These are phyloP conservation scores for Colletotrichum sidae DNA, from an alignment of 2,329 filamentous ascomycete genomes.

Conservation along the genomic window DNA sequence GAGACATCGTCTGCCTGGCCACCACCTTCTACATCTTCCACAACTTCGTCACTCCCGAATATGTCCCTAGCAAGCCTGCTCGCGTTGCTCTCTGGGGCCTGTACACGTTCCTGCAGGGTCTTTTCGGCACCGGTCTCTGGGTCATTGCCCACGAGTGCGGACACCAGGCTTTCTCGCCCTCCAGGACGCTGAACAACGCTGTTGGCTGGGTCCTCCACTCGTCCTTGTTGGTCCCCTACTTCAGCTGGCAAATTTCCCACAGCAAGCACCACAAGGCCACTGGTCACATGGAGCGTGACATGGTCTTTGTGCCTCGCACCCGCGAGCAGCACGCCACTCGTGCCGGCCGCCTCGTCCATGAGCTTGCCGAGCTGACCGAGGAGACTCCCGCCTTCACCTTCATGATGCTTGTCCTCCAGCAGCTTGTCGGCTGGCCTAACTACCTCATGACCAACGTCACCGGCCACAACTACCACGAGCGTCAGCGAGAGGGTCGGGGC, in stretches of 20 bases:
- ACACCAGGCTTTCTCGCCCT: slow-evolving; percentile 96
- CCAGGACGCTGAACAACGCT: slow-evolving; percentile 88
- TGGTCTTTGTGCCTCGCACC: slow-evolving; percentile 98
- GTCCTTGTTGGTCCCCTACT: slow-evolving; percentile 91
- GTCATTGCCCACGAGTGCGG: slow-evolving; percentile 98
- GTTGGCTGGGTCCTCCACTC: slow-evolving; percentile 95
- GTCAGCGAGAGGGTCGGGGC: slow-evolving; percentile 92
- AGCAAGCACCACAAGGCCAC: slow-evolving; percentile 99
- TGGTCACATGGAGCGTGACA: slow-evolving; percentile 95
- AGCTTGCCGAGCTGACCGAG: slow-evolving; percentile 90
- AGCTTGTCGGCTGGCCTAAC: slow-evolving; percentile 92
- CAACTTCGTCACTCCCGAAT: slow-evolving; percentile 88
- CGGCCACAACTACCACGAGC: slow-evolving; percentile 94
- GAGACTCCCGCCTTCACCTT: slow-evolving; percentile 91
- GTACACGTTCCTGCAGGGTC: slow-evolving; percentile 86
- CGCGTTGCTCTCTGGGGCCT: slow-evolving; percentile 74
- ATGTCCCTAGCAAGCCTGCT: slow-evolving; percentile 75
- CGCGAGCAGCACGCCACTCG: slow-evolving; percentile 83
- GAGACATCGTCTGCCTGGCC: slow-evolving; percentile 79
- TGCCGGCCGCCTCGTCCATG: slow-evolving; percentile 79
- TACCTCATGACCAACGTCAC: slow-evolving; percentile 94
- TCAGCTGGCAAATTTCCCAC: slow-evolving; percentile 99
- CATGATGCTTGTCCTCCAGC: slow-evolving; percentile 80
- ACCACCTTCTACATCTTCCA: slow-evolving; percentile 89
- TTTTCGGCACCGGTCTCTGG: slow-evolving; percentile 95